These are phyloP conservation scores for Talaromyces pinophilus DNA, from an alignment of 2,329 filamentous ascomycete species.

Conservation along the genomic window DNA sequence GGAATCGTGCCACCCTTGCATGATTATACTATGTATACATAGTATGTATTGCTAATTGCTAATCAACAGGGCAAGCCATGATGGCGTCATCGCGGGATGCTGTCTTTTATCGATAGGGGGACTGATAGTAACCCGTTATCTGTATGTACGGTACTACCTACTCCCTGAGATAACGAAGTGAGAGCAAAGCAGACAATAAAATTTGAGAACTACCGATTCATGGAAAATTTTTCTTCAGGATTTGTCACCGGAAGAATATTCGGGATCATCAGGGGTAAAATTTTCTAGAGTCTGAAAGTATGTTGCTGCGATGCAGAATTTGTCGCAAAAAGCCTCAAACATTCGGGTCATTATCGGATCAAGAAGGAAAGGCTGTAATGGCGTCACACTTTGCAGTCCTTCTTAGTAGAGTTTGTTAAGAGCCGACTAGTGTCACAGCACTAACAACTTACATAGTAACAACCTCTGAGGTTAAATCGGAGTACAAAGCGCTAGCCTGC, in stretches of 20 bases:
- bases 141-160: not conserved
- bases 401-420: constrained; percentile 1
- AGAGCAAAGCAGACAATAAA: not conserved
- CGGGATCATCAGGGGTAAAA: constrained; percentile 16
- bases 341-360: constrained; percentile 1
- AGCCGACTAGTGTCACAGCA: not conserved
- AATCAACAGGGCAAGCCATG: not conserved
- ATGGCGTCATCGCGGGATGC: constrained; percentile 20
- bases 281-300: not conserved
- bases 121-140: not conserved
- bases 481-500: not conserved
- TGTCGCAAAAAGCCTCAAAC: constrained; percentile 9
- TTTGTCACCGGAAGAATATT: not conserved
- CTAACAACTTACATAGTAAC: too few species aligned
- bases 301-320: not conserved
- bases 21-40: not conserved
- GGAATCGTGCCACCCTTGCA: constrained; percentile 5
- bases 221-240: not conserved
- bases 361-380: constrained; percentile 10
- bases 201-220: not conserved
- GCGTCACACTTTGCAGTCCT: constrained; percentile 6
- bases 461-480: too few species aligned
- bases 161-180: not conserved
- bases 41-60: not conserved
- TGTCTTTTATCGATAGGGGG: not conserved